A percentile compares a stretch with the other conserved stretches of the same genome.
Conservation (phyloP, 805 yeast species). For the Spathaspora girioi region DNA sequence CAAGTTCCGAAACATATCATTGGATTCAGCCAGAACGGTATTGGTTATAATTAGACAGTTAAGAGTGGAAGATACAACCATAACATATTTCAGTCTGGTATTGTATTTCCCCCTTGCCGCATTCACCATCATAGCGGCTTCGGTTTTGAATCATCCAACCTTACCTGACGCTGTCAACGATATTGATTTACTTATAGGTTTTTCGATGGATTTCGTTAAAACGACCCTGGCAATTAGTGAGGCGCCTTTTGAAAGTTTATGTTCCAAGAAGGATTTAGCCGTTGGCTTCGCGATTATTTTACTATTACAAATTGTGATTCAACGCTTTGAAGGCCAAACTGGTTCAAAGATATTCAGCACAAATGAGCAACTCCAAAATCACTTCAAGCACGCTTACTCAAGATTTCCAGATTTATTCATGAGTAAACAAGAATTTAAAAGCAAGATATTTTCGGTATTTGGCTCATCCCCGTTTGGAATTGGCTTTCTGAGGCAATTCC, state of each 20-base stretch:
- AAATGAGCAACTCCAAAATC: slow-evolving; percentile 13
- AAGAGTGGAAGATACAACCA: slow-evolving; percentile 15
- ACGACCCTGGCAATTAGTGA: neutral
- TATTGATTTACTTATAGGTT: slow-evolving; percentile 24
- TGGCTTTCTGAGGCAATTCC: neutral
- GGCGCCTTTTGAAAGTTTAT: neutral
- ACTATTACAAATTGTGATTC: slow-evolving; percentile 17
- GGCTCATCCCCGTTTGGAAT: slow-evolving; percentile 10
- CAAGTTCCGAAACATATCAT: slow-evolving; percentile 25
- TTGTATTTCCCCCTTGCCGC: slow-evolving; percentile 31
- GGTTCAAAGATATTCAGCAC: slow-evolving; percentile 10
- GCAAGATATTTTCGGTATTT: slow-evolving; percentile 6
- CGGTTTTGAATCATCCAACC: slow-evolving; percentile 28
- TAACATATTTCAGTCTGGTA: slow-evolving; percentile 29
- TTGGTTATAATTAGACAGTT: slow-evolving; percentile 21
- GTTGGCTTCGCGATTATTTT: slow-evolving; percentile 14
- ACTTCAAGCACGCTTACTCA: slow-evolving; percentile 13
- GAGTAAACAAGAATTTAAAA: slow-evolving; percentile 4
- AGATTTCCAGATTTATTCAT: slow-evolving; percentile 16
- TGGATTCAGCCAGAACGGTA: slow-evolving; percentile 37
- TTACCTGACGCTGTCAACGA: slow-evolving; percentile 25
- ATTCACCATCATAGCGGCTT: slow-evolving; percentile 22
- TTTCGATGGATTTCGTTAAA: slow-evolving; percentile 9
- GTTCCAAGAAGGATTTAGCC: slow-evolving; percentile 3
- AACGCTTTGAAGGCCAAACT: slow-evolving; percentile 14